phyloP scores from a whole-genome alignment of 331 rosid species.

The Pyrus hybrid region DNA sequence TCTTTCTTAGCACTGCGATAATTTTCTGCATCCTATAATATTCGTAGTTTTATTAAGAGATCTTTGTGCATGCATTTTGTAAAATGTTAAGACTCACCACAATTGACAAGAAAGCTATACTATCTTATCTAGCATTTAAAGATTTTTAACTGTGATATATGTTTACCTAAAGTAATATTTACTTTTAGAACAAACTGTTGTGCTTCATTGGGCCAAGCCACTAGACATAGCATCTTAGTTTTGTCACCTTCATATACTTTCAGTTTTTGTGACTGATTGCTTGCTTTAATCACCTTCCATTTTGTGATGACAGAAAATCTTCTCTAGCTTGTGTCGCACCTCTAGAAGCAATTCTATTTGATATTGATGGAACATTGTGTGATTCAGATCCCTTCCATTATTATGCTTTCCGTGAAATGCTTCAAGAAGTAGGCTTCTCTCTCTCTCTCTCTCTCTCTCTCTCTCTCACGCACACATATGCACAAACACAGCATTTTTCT shows the following conservation, averaged over 20 bases:
- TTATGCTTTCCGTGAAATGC: slow-evolving; percentile 35
- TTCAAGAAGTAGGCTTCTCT: slow-evolving; percentile 24
- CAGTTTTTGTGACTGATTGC: background rate
- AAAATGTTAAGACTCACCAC: background rate
- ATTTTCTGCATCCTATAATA: too few species aligned
- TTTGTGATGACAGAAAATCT: slow-evolving; percentile 5
- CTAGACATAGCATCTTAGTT: background rate
- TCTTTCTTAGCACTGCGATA: background rate
- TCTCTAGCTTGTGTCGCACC: slow-evolving; percentile 21
- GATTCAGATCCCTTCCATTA: slow-evolving; percentile 41
- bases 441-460: background rate
- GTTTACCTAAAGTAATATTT: background rate
- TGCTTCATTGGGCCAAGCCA: background rate
- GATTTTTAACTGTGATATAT: background rate
- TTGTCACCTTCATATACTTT: background rate
- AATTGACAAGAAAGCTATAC: background rate
- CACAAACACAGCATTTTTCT: background rate
- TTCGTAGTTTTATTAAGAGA: background rate
- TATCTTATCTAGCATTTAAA: background rate
- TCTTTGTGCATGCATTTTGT: background rate
- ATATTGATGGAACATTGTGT: slow-evolving; percentile 44
- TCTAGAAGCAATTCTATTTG: slow-evolving; percentile 40
- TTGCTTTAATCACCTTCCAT: background rate
- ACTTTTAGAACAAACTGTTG: background rate
- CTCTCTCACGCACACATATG: background rate